Evolutionary conservation across 1,284 basidiomycete species (phyloP), one percentile per base, ranked within the genome.

Genomic region (Gymnopus androsaceus): DNA sequence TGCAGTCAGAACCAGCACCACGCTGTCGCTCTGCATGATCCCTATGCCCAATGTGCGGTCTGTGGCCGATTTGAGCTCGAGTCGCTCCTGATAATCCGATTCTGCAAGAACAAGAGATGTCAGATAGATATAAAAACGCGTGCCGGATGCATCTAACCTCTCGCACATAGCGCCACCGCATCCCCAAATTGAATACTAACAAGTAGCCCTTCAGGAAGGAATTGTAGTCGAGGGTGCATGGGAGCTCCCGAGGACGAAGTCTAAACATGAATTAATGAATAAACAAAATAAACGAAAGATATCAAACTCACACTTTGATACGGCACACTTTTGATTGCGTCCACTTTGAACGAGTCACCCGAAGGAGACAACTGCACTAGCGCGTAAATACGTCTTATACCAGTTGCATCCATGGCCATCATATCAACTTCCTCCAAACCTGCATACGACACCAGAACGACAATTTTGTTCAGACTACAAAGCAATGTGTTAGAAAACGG

Each of bases 21-120:
- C 74, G 53, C 76, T 76, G 6, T 82, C 82, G 15, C 69, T 72
- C 30, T 74, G 69, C 33, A 80, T 70, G 33, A 83, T 78, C 28
- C 87, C 85, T 52, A 90, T 76, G 30, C 88, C 90, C 7, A 92
- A 70, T 7, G 87, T 87, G 47, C 85, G 80, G 64, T 91, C 87
- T 17, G 73, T 77, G 7, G 78, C 65, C 30, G 84, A 83, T 66
- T 87, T 90, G 48, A 92, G 77, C 61, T 86, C 84, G 9, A 92
- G 75, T 31, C 88, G 82, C 64, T 89, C 85, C 60, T 81, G 78
- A 66, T 85, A 92, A 50, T 84, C 80, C 3, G 84, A 87, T 57
- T 83, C 89, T 92, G 59, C 14, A 52, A n/a, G 28, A 21, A 53
- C 3, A 36, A 53, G 28, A n/a, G 34, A 19, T 46, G 23, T 54